These are phyloP conservation scores for Rostrohypoxylon terebratum DNA, from an alignment of 495 filamentous ascomycete species.

Conservation along the genomic window DNA sequence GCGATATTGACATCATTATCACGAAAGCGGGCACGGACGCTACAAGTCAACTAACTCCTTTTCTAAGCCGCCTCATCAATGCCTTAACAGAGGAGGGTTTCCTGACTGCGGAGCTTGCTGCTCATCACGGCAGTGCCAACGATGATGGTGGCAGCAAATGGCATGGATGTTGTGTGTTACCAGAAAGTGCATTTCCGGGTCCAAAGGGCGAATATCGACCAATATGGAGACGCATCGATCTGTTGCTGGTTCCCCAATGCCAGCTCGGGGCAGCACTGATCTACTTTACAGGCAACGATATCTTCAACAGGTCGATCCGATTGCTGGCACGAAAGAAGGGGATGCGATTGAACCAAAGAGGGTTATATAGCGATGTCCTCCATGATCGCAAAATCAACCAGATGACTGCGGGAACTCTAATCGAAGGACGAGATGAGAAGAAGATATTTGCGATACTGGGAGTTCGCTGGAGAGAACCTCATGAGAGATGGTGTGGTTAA, in stretches of 20 bases:
- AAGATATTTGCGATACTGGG: constrained; percentile 87
- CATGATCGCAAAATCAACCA: constrained; percentile 69
- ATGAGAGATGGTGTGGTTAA: constrained; percentile 79
- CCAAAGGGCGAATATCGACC: constrained; percentile 43
- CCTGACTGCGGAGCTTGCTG: constrained; percentile 61
- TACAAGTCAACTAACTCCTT: constrained; percentile 69
- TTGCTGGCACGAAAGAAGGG: constrained; percentile 85
- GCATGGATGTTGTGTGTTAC: constrained; percentile 85
- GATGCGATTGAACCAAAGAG: constrained; percentile 88
- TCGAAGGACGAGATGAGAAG: constrained; percentile 83
- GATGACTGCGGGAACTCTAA: constrained; percentile 75
- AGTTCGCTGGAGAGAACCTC: constrained; percentile 87
- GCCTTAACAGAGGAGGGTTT: constrained; percentile 71
- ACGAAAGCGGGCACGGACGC: constrained; percentile 73
- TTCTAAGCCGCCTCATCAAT: constrained; percentile 73
- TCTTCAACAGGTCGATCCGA: constrained; percentile 92
- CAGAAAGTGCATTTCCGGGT: constrained; percentile 47
- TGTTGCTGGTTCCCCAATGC: constrained; percentile 83
- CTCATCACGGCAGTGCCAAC: constrained; percentile 43
- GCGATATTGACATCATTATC: constrained; percentile 89
- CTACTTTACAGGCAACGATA: constrained; percentile 97
- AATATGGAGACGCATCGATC: constrained; percentile 85
- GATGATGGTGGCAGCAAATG: constrained; percentile 73
- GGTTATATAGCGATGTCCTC: constrained; percentile 80
- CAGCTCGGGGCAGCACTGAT: constrained; percentile 90